These are phyloP conservation scores for Daedalea quercina DNA, from an alignment of 768 basidiomycete genomes.

Conservation along the genomic window DNA sequence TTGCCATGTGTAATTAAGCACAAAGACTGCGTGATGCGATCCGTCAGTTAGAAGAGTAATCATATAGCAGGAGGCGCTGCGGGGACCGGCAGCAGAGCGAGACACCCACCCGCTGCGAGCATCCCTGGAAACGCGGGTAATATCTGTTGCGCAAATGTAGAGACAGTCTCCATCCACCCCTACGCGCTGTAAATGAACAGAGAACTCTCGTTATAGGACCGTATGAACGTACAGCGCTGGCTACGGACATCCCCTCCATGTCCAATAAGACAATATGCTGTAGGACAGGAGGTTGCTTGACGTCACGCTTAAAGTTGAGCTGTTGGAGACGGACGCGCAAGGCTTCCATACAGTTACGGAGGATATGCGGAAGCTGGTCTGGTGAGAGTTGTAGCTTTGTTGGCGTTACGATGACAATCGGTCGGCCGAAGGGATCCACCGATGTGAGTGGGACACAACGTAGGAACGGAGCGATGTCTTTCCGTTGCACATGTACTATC, in stretches of 20 bases:
- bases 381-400: slow-evolving; percentile 32
- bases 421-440: slow-evolving; percentile 58
- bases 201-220: not conserved
- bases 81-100: slow-evolving; percentile 1
- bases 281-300: slow-evolving; percentile 28
- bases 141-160: slow-evolving; percentile 60
- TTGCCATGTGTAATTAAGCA: slow-evolving; percentile 71
- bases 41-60: slow-evolving; percentile 1
- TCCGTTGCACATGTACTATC: slow-evolving; percentile 24
- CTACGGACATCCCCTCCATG: slow-evolving; percentile 47
- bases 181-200: slow-evolving; percentile 8
- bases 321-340: slow-evolving; percentile 50
- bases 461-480: slow-evolving; percentile 33
- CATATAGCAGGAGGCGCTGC: slow-evolving; percentile 2
- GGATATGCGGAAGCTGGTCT: slow-evolving; percentile 32
- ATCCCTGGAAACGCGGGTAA: slow-evolving; percentile 71
- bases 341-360: slow-evolving; percentile 45
- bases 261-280: slow-evolving; percentile 70
- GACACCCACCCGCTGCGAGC: slow-evolving; percentile 56
- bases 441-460: slow-evolving; percentile 48
- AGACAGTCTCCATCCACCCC: slow-evolving; percentile 55
- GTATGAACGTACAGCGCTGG: slow-evolving; percentile 41
- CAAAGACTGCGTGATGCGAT: slow-evolving; percentile 41
- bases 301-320: slow-evolving; percentile 32
- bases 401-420: slow-evolving; percentile 51